phyloP scores from a whole-genome alignment of 495 filamentous ascomycete genomes.

The Letharia columbiana region DNA sequence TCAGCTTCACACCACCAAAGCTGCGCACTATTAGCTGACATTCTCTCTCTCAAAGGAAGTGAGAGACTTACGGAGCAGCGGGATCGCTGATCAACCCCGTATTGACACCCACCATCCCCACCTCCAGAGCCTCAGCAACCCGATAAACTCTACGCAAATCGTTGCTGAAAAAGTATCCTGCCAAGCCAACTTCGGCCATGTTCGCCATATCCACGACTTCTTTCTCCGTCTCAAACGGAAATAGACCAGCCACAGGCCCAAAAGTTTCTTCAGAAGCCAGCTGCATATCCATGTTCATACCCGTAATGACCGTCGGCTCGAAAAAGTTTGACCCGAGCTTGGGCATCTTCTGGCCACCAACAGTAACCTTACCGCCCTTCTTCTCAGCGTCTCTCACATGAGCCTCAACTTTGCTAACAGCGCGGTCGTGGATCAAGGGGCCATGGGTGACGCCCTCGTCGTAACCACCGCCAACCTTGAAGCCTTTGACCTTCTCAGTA shows the following conservation, averaged over 20 bases:
- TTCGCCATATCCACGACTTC: conserved; percentile 79
- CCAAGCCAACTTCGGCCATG: conserved; percentile 65
- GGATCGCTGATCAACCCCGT: conserved; percentile 76
- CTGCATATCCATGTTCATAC: conserved; percentile 74
- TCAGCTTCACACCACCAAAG: conserved; percentile 91
- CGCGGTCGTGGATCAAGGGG: conserved; percentile 70
- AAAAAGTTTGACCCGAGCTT: conserved; percentile 70
- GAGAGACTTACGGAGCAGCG: conserved; percentile 50
- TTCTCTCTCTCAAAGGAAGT: not conserved
- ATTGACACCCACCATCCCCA: conserved; percentile 86
- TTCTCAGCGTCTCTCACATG: conserved; percentile 69
- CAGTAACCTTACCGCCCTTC: conserved; percentile 62
- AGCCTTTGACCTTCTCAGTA: conserved; percentile 62
- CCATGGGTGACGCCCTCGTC: conserved; percentile 65
- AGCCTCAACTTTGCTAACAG: conserved; percentile 63
- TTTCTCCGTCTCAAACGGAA: conserved; percentile 71
- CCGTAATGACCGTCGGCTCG: conserved; percentile 69
- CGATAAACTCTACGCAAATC: conserved; percentile 63
- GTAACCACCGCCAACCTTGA: conserved; percentile 72
- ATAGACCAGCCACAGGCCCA: conserved; percentile 77
- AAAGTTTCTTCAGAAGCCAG: conserved; percentile 79
- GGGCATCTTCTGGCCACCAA: conserved; percentile 59
- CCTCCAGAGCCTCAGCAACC: conserved; percentile 76
- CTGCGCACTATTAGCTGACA: conserved; percentile 31
- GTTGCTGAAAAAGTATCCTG: conserved; percentile 79